A percentile compares a stretch with the other conserved stretches of the same genome.
Evolutionary conservation across 345 rosid species (phyloP).

Genomic region (Ricinus communis): DNA sequence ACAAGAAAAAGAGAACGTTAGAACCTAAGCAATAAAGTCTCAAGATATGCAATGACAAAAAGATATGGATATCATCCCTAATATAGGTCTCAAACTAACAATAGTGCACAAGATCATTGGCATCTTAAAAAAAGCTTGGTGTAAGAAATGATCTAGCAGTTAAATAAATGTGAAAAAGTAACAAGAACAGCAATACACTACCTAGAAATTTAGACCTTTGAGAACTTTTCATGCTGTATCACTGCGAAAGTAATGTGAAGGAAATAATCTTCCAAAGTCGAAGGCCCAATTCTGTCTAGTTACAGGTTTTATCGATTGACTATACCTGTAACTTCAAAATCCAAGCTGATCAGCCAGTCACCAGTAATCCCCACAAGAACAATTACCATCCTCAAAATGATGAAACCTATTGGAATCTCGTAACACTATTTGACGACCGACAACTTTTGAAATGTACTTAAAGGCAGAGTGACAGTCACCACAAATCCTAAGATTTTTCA

Average conservation of each 20-base stretch:
- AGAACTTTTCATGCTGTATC: not conserved
- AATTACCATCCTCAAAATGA: slow-evolving; percentile 72
- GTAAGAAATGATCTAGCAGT: too few species aligned
- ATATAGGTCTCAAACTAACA: too few species aligned
- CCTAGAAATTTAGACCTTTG: not conserved
- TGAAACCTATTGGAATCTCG: slow-evolving; percentile 91
- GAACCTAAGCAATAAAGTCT: not conserved
- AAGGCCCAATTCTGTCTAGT: not conserved
- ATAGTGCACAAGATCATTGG: too few species aligned
- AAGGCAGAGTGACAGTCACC: slow-evolving; percentile 87
- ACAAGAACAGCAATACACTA: not conserved
- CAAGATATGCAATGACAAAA: too few species aligned
- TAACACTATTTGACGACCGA: slow-evolving; percentile 53
- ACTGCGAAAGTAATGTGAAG: not conserved
- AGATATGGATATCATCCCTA: too few species aligned
- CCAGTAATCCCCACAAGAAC: slow-evolving; percentile 90
- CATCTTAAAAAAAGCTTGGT: too few species aligned
- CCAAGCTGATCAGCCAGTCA: slow-evolving; percentile 24
- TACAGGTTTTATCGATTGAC: not conserved
- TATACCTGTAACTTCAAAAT: not conserved
- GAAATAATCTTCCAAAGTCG: not conserved
- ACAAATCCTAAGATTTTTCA: slow-evolving; percentile 87
- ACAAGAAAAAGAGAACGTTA: not conserved
- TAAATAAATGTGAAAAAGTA: not conserved
- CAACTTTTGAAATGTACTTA: slow-evolving; percentile 75